Conservation (phyloP, 306 rosid genomes). For the Nissolia schottii region DNA sequence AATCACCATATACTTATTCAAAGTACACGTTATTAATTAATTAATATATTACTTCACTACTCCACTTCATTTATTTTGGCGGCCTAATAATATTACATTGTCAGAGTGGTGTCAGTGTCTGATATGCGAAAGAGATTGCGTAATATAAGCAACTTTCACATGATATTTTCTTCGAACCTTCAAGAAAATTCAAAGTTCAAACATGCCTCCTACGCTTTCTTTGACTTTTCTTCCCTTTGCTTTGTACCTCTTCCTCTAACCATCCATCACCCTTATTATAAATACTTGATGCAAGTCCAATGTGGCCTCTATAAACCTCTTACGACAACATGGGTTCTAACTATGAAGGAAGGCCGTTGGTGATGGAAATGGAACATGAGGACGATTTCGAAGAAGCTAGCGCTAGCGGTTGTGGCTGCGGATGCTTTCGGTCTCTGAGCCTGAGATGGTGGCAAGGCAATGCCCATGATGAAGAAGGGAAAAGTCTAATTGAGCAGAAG, state of each 20-base stretch:
- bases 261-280: not conserved
- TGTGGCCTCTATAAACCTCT: not conserved
- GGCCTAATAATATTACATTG: not conserved
- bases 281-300: not conserved
- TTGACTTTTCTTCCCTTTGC: constrained; percentile 31
- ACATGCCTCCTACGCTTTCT: constrained; percentile 23
- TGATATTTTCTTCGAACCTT: constrained; percentile 21
- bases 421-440: constrained; percentile 39
- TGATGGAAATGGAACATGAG: constrained; percentile 22
- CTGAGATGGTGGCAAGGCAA: constrained; percentile 22
- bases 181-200: constrained; percentile 24
- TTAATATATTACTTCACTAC: not conserved
- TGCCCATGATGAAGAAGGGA: constrained; percentile 10
- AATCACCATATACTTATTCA: too few relatives aligned
- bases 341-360: constrained; percentile 34
- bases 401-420: constrained; percentile 40
- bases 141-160: not conserved
- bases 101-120: not conserved
- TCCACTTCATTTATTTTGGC: not conserved
- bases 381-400: constrained; percentile 29
- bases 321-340: constrained; percentile 34
- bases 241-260: not conserved
- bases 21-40: not conserved
- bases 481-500: constrained; percentile 16
- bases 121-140: not conserved